Evolutionary conservation across 2,329 filamentous ascomycete species (phyloP).

Genomic region (Fusarium begoniae): DNA sequence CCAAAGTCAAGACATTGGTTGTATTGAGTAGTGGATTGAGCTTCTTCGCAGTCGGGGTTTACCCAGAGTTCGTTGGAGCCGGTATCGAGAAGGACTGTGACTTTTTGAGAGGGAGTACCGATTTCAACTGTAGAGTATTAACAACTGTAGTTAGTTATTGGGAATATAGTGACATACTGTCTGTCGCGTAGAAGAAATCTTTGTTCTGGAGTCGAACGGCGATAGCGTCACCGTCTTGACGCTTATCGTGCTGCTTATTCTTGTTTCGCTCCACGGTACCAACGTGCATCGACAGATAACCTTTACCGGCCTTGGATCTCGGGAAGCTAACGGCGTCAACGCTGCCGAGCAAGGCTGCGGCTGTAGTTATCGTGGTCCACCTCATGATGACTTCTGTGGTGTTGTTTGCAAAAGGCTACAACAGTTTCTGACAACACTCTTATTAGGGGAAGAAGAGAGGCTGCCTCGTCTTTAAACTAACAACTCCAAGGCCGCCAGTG

Average conservation of each 20-base stretch:
- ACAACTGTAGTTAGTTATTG: neutral
- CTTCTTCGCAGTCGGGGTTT: constrained; percentile 58
- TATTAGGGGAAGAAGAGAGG: neutral
- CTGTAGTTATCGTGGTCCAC: constrained; percentile 35
- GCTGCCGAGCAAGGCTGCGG: constrained; percentile 21
- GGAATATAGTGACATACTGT: constrained; percentile 45
- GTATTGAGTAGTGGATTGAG: constrained; percentile 47
- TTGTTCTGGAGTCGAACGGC: constrained; percentile 47
- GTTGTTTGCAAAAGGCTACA: neutral
- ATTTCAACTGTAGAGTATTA: constrained; percentile 49
- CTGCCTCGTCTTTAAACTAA: constrained; percentile 13
- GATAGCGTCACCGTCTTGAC: constrained; percentile 40
- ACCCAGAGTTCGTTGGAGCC: constrained; percentile 66
- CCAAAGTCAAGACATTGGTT: constrained; percentile 54
- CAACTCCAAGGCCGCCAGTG: neutral
- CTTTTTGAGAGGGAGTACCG: constrained; percentile 53
- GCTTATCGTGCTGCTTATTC: constrained; percentile 33
- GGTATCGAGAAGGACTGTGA: constrained; percentile 60
- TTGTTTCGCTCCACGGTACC: constrained; percentile 43
- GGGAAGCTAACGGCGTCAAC: constrained; percentile 40
- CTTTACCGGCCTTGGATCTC: constrained; percentile 46
- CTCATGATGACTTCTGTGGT: constrained; percentile 32
- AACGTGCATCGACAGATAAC: constrained; percentile 51
- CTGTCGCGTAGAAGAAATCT: constrained; percentile 52
- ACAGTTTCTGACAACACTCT: neutral